Evolutionary conservation across 306 rosid genomes (phyloP).

Genomic region (Casuarina cunninghamiana): DNA sequence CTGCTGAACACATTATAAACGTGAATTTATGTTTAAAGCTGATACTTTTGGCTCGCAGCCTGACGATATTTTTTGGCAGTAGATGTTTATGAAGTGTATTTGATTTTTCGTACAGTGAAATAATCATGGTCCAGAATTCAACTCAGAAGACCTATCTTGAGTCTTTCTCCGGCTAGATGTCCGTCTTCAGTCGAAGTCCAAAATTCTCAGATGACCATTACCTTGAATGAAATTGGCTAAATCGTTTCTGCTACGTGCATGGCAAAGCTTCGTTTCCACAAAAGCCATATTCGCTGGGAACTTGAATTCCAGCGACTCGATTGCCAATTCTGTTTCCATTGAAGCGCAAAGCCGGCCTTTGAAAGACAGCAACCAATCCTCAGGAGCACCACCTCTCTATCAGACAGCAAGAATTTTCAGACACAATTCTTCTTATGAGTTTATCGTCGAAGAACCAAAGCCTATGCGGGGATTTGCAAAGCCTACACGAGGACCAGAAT

Average conservation of each 20-base stretch:
- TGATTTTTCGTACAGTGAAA: not conserved
- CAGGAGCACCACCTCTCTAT: constrained; percentile 19
- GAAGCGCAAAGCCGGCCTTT: not conserved
- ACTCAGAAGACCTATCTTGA: not conserved
- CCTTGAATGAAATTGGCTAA: not conserved
- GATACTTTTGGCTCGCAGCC: too few relatives aligned
- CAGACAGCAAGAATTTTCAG: constrained; percentile 34
- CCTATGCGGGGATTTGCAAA: too few relatives aligned
- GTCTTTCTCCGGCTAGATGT: not conserved
- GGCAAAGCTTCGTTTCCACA: constrained; percentile 7
- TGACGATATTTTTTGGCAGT: too few relatives aligned
- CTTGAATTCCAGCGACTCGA: constrained; percentile 1
- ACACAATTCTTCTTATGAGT: constrained; percentile 28
- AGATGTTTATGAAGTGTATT: too few relatives aligned
- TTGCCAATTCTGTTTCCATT: constrained; percentile 4
- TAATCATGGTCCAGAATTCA: not conserved
- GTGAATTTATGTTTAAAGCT: too few relatives aligned
- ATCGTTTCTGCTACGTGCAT: not conserved
- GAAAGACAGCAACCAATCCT: not conserved
- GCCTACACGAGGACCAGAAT: too few relatives aligned
- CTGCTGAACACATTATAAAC: too few relatives aligned
- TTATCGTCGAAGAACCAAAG: not conserved
- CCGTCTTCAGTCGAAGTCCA: not conserved
- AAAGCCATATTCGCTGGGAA: constrained; percentile 29
- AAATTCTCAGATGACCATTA: not conserved